Conservation (phyloP, 1,284 basidiomycete species). For the Boletus semigastroideus region DNA sequence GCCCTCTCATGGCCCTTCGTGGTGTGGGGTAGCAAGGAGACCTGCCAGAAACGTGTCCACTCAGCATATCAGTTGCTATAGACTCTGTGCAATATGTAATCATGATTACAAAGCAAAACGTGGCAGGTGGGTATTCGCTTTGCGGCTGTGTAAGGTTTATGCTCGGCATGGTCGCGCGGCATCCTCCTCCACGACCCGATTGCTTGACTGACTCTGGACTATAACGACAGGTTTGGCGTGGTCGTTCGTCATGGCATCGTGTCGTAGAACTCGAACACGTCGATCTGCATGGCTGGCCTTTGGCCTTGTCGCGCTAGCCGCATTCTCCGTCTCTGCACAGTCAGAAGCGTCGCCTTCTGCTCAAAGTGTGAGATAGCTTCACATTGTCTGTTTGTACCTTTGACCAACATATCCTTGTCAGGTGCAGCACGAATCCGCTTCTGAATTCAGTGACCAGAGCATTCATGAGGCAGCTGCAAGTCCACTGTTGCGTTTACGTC, state of each 20-base stretch:
- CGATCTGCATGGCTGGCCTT: slow-evolving; percentile 67
- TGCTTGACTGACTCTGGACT: neutral
- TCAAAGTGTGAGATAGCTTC: slow-evolving; percentile 21
- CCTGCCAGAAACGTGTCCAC: too few species aligned
- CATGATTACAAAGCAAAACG: slow-evolving; percentile 8
- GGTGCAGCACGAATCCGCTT: slow-evolving; percentile 12
- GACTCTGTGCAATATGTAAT: too few species aligned
- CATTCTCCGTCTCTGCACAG: slow-evolving; percentile 39
- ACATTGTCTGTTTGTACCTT: neutral
- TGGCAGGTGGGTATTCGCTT: slow-evolving; percentile 10
- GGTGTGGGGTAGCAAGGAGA: too few species aligned
- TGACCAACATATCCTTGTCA: slow-evolving; percentile 6
- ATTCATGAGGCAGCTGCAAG: slow-evolving; percentile 20
- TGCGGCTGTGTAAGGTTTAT: slow-evolving; percentile 19
- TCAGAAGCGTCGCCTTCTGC: slow-evolving; percentile 24
- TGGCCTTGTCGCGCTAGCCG: slow-evolving; percentile 50
- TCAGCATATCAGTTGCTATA: too few species aligned
- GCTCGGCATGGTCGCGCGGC: neutral
- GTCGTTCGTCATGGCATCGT: slow-evolving; percentile 15
- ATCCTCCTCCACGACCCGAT: neutral
- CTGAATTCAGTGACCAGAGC: slow-evolving; percentile 3
- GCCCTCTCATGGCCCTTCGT: too few species aligned
- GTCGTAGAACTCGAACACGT: slow-evolving; percentile 28
- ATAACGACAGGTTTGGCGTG: neutral
- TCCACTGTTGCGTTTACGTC: neutral